A percentile compares a stretch with the other conserved stretches of the same genome.
Evolutionary conservation across 2,329 filamentous ascomycete genomes (phyloP).

Genomic region (Exophiala xenobiotica): DNA sequence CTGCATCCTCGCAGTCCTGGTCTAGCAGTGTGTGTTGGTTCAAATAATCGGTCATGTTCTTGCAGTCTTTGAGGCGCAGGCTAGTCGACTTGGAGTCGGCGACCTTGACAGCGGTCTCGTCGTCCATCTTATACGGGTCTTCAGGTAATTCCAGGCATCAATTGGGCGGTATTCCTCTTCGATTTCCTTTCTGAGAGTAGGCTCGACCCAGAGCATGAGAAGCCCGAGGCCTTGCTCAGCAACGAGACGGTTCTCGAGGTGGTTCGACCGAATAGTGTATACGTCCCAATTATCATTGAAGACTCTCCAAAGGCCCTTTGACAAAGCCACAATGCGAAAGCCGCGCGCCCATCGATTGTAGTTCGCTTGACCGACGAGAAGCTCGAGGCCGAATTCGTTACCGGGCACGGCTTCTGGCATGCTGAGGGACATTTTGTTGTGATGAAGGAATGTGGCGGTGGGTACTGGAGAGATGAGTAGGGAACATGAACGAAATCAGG

Average conservation of each 20-base stretch:
- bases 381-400: not conserved
- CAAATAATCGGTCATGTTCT: not conserved
- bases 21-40: not conserved
- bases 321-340: not conserved
- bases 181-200: not conserved
- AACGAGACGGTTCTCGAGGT: not conserved
- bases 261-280: not conserved
- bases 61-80: not conserved
- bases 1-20: not conserved
- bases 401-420: not conserved
- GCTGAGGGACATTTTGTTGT: not conserved
- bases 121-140: not conserved
- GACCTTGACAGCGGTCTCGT: not conserved
- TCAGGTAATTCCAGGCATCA: not conserved
- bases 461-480: not conserved
- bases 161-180: not conserved
- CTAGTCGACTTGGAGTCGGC: not conserved
- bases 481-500: too few relatives aligned
- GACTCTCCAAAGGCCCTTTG: not conserved
- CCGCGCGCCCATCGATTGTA: not conserved
- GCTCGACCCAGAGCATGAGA: not conserved
- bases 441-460: not conserved
- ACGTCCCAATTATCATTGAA: not conserved
- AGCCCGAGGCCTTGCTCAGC: not conserved
- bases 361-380: not conserved